Base-by-base conservation (phyloP, 306 rosid genomes). In the Hylodesmum podocarpum region DNA sequence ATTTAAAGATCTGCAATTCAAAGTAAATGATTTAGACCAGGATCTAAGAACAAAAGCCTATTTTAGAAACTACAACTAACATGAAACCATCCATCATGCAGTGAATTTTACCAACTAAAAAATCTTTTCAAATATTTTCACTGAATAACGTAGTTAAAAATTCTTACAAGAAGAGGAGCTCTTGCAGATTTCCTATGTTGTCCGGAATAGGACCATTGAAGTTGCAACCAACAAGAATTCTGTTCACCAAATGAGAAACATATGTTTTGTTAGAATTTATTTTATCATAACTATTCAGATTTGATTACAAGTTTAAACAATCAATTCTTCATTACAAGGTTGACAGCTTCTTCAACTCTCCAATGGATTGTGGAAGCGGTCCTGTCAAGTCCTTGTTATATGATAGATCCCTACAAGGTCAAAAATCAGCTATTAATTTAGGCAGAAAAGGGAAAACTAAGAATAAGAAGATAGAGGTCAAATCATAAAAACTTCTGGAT, bases 151-250 rank as follows among this genome's bases (percentile, higher is more conserved):
- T 8, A 59, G 24, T 51, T 63, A 40, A 66, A 76, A 33, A 27
- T 75, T 27, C 85, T 80, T 80, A 90, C 93, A 90, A 47, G 70
- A 6, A 85, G 18, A 39, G 34, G 5, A 90, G 91, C 80, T 78
- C 75, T 66, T 51, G 51, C 44, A 90, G 84, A 51, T 73, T 47
- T 75, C 96, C 96, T 65, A 90, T 66, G 41, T 63, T 66, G 24
- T 78, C 88, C 2, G 93, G 96, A 83, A 90, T 88, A 31, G 37
- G 72, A 24, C 96, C 96, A 24, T 3, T 69, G 83, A 90, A 90
- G 64, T 81, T 39, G 62, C 96, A 90, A n/a, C 85, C 88, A 55
- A 86, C 85, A 34, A 90, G 82, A 70, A 85, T 83, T 83, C 93
- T 90, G 80, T 50, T 72, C 6, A 63, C 25, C 25, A 85, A 51